These are phyloP conservation scores for Penicillium tannophilum DNA, from an alignment of 495 filamentous ascomycete species.

Conservation along the genomic window DNA sequence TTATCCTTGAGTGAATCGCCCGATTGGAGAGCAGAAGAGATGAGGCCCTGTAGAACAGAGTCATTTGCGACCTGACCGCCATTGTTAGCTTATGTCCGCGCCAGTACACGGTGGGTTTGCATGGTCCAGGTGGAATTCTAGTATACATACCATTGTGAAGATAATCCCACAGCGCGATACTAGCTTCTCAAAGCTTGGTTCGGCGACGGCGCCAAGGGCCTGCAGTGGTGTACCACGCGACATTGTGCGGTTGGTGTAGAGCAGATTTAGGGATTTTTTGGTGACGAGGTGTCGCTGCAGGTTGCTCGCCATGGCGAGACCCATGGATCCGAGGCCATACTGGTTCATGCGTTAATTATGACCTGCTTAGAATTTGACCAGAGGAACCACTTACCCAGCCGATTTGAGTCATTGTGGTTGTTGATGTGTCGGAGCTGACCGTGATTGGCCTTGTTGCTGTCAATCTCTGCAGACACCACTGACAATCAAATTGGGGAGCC, in stretches of 20 bases:
- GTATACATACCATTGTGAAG: conserved; percentile 45
- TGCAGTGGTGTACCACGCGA: conserved; percentile 40
- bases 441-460: conserved; percentile 2
- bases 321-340: conserved; percentile 53
- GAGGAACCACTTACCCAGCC: conserved; percentile 36
- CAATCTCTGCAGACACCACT: neutral
- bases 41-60: conserved; percentile 38
- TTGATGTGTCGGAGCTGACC: neutral
- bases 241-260: conserved; percentile 51
- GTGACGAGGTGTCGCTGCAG: conserved; percentile 46
- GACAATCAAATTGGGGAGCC: neutral
- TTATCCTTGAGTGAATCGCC: conserved; percentile 42
- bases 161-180: conserved; percentile 45
- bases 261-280: conserved; percentile 37
- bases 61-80: conserved; percentile 43
- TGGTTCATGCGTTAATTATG: conserved; percentile 19
- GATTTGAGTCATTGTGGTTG: conserved; percentile 39
- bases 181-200: conserved; percentile 37
- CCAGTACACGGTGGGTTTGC: neutral
- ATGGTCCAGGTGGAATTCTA: neutral
- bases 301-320: conserved; percentile 52
- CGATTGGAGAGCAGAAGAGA: conserved; percentile 35
- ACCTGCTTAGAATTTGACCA: neutral
- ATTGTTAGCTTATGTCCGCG: conserved; percentile 11
- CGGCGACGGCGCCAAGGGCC: conserved; percentile 37